A percentile compares a stretch with the other conserved stretches of the same genome.
These are phyloP conservation scores for Erodium maritimum DNA, from an alignment of 345 rosid species.

Conservation along the genomic window DNA sequence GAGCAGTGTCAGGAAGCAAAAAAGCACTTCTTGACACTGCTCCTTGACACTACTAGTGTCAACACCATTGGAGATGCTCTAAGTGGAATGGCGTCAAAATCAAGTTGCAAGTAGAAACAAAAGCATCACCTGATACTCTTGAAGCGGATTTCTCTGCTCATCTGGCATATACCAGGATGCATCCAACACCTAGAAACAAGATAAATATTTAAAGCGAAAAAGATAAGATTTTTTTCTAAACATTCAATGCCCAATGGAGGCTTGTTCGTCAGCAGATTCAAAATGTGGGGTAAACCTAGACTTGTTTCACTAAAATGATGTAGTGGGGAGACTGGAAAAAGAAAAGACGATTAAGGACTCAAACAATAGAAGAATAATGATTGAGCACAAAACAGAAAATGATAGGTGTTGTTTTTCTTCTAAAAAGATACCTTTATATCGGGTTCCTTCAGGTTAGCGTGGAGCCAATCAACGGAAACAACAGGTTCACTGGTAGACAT, in stretches of 20 bases:
- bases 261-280: no score
- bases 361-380: not conserved
- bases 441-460: slow-evolving; percentile 63
- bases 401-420: no score
- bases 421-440: slow-evolving; percentile 55
- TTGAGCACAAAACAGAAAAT: not conserved
- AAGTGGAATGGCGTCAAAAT: not conserved
- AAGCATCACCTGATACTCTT: slow-evolving; percentile 79
- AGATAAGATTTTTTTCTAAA: not conserved
- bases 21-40: no score
- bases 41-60: no score
- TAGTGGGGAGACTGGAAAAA: no score
- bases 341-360: not conserved
- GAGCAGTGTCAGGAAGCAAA: no score
- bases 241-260: not conserved
- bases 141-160: slow-evolving; percentile 92
- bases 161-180: slow-evolving; percentile 99
- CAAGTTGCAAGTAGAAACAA: not conserved
- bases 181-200: slow-evolving; percentile 59
- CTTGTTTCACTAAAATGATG: not conserved
- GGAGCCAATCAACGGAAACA: slow-evolving; percentile 94
- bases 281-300: no score
- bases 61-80: no score
- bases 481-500: slow-evolving; percentile 54
- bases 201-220: not conserved